phyloP scores from a whole-genome alignment of 768 basidiomycete genomes.

The Lactarius quietus region DNA sequence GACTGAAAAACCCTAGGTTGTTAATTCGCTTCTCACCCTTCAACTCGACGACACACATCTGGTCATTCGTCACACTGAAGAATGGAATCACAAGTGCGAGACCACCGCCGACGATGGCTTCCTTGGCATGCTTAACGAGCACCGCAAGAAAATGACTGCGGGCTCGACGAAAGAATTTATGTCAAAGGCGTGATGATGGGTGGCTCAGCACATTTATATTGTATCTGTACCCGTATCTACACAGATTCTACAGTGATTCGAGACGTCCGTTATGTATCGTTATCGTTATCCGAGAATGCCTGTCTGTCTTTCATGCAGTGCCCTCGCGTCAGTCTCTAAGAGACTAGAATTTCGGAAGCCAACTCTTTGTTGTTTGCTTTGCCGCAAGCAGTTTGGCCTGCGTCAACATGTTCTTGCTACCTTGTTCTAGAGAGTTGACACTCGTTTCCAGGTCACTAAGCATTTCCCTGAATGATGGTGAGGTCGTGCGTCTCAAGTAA shows the following conservation, averaged over 20 bases:
- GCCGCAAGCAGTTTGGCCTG: slow-evolving; percentile 66
- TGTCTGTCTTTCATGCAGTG: background rate
- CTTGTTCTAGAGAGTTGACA: slow-evolving; percentile 60
- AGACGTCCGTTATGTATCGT: slow-evolving; percentile 2
- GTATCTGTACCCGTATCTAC: slow-evolving; percentile 11
- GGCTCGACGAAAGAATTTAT: slow-evolving; percentile 36
- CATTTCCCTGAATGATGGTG: slow-evolving; percentile 46
- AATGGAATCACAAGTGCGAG: slow-evolving; percentile 43
- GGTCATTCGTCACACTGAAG: slow-evolving; percentile 40
- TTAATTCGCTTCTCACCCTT: slow-evolving; percentile 44
- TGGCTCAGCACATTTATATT: background rate
- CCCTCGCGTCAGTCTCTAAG: background rate
- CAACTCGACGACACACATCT: slow-evolving; percentile 38
- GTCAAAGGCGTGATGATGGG: slow-evolving; percentile 29
- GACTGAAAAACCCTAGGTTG: slow-evolving; percentile 27
- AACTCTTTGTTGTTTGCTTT: slow-evolving; percentile 59
- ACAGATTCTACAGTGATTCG: slow-evolving; percentile 2
- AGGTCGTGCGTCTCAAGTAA: background rate
- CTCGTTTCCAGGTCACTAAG: slow-evolving; percentile 58
- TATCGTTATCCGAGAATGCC: slow-evolving; percentile 1
- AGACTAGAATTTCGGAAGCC: slow-evolving; percentile 52
- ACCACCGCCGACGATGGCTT: slow-evolving; percentile 41
- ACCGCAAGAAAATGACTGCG: slow-evolving; percentile 43
- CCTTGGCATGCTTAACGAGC: slow-evolving; percentile 43
- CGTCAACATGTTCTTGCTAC: slow-evolving; percentile 60